Percentiles rank a stretch among this genome's conserved stretches.
phyloP scores from a whole-genome alignment of 2,329 filamentous ascomycete genomes.

The Aspergillus sp. region DNA sequence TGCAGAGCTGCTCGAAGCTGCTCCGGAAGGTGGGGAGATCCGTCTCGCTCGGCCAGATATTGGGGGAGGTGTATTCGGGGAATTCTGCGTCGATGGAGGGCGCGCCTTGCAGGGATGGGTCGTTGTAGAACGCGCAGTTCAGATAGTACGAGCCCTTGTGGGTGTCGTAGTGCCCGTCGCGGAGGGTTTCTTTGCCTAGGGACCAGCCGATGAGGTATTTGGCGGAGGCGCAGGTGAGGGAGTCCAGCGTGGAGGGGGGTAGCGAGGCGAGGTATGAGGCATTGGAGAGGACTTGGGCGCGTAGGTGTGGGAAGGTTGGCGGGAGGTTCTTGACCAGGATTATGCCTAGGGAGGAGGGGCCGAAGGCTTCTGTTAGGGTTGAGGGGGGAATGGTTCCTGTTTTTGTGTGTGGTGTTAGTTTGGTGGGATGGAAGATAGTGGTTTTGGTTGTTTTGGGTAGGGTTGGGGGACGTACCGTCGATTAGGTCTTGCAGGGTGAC shows the following conservation, averaged over 20 bases:
- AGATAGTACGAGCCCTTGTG: slow-evolving; percentile 67
- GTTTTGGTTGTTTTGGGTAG: neutral
- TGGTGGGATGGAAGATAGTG: no score
- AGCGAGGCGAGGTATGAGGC: slow-evolving; percentile 87
- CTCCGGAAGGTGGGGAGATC: slow-evolving; percentile 74
- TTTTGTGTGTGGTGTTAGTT: neutral
- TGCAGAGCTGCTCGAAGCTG: slow-evolving; percentile 74
- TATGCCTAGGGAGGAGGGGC: slow-evolving; percentile 85
- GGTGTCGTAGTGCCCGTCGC: slow-evolving; percentile 63
- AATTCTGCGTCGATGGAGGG: slow-evolving; percentile 34
- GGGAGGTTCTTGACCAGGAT: slow-evolving; percentile 90
- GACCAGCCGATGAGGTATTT: slow-evolving; percentile 67
- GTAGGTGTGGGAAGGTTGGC: slow-evolving; percentile 67
- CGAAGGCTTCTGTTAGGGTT: slow-evolving; percentile 69
- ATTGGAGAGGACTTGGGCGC: slow-evolving; percentile 76
- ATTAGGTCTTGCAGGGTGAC: slow-evolving; percentile 53
- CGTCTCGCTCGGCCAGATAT: slow-evolving; percentile 76
- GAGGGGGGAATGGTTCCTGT: slow-evolving; percentile 46
- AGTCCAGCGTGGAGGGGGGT: slow-evolving; percentile 47
- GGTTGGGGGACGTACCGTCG: slow-evolving; percentile 39
- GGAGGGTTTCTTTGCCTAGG: slow-evolving; percentile 64
- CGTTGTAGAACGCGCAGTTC: slow-evolving; percentile 59
- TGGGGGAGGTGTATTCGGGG: slow-evolving; percentile 80
- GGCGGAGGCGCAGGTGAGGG: slow-evolving; percentile 47
- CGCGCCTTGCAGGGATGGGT: slow-evolving; percentile 39